These are phyloP conservation scores for Pseudozyma sp. DNA, from an alignment of 1,284 basidiomycete species.

Conservation along the genomic window DNA sequence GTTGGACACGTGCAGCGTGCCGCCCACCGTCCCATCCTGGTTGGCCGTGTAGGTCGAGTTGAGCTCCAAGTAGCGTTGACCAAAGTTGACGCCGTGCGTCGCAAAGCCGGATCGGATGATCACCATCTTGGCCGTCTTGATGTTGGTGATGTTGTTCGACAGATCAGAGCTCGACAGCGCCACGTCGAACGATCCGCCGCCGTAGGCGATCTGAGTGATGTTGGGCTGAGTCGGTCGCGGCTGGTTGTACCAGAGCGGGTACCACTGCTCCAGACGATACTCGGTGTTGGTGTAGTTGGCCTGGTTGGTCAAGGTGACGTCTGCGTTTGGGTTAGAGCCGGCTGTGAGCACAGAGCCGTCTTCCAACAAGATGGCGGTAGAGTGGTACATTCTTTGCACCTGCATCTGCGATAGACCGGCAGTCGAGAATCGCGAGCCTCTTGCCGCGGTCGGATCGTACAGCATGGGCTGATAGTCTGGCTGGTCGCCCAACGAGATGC, in stretches of 20 bases:
- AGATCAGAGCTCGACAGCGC: conserved; percentile 35
- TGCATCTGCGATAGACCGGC: conserved; percentile 76
- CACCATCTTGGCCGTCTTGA: conserved; percentile 78
- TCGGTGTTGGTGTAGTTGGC: conserved; percentile 75
- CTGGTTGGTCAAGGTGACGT: conserved; percentile 71
- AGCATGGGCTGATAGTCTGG: conserved; percentile 79
- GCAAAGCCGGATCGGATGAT: conserved; percentile 66
- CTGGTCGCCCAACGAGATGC: conserved; percentile 67
- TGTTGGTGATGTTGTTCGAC: conserved; percentile 63
- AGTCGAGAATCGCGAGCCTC: conserved; percentile 76
- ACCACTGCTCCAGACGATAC: conserved; percentile 85
- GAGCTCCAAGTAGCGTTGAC: conserved; percentile 70
- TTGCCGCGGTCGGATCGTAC: conserved; percentile 76
- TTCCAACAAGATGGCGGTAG: conserved; percentile 77
- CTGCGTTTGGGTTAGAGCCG: conserved; percentile 93
- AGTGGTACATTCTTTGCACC: conserved; percentile 84
- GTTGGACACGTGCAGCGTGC: conserved; percentile 77
- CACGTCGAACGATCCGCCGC: conserved; percentile 82
- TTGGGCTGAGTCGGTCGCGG: conserved; percentile 74
- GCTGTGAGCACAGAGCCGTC: conserved; percentile 87
- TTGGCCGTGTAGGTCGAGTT: conserved; percentile 85
- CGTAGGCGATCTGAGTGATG: conserved; percentile 81
- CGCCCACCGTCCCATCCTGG: conserved; percentile 77
- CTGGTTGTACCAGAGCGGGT: conserved; percentile 76
- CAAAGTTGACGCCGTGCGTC: conserved; percentile 64